phyloP scores from a whole-genome alignment of 805 yeast genomes.

The Wickerhamiella slavikovae region DNA sequence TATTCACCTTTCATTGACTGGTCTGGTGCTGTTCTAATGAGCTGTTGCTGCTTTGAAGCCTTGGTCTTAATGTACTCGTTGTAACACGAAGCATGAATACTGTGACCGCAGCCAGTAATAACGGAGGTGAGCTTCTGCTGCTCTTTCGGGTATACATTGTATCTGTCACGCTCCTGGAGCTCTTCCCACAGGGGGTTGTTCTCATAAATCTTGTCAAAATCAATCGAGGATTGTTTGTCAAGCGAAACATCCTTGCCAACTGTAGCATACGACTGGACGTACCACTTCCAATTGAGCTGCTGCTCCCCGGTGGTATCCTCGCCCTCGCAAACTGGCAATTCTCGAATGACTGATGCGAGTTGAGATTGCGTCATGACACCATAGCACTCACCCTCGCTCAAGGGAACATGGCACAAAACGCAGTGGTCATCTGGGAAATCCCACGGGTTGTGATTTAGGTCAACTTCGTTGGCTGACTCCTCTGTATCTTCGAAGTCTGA shows the following conservation, averaged over 20 bases:
- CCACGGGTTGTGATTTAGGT: no score
- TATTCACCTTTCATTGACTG: constrained; percentile 50
- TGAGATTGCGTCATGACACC: constrained; percentile 52
- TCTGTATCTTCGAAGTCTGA: constrained; percentile 14
- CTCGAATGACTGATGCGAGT: constrained; percentile 1
- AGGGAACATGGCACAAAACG: constrained; percentile 63
- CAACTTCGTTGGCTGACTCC: no score
- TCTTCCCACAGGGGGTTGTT: constrained; percentile 18
- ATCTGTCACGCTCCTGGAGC: constrained; percentile 20
- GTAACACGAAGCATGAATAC: constrained; percentile 71
- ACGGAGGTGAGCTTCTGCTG: constrained; percentile 7
- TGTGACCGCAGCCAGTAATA: constrained; percentile 71
- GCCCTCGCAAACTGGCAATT: background rate
- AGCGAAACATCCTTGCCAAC: no score
- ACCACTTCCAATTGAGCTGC: no score
- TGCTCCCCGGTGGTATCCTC: no score
- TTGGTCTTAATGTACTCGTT: constrained; percentile 27
- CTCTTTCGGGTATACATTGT: constrained; percentile 36
- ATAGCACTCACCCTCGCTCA: constrained; percentile 41
- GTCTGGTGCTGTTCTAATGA: constrained; percentile 68
- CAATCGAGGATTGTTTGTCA: constrained; percentile 4
- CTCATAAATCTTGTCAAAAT: constrained; percentile 5
- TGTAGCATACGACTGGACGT: constrained; percentile 1
- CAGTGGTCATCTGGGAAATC: constrained; percentile 55
- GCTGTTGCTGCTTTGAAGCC: constrained; percentile 10